Conservation (phyloP, 202 grass and related monocot genomes). For the Dendrocalamus latiflorus region DNA sequence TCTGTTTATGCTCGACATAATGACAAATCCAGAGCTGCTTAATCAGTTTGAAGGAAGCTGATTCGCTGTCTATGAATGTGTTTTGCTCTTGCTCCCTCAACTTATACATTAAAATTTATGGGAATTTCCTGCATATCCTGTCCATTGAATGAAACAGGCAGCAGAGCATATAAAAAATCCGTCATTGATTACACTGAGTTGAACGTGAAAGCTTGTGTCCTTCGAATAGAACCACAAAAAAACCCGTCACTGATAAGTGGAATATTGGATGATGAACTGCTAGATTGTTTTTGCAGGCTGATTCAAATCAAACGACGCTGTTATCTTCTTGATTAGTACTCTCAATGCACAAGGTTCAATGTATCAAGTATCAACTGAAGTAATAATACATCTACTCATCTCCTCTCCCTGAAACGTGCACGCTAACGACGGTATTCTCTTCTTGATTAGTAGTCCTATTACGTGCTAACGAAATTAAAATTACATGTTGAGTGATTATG, state of each 20-base stretch:
- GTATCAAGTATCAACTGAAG: constrained; percentile 9
- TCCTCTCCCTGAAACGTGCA: background rate
- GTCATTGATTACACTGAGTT: background rate
- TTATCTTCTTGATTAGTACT: background rate
- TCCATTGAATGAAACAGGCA: background rate
- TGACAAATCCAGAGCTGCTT: background rate
- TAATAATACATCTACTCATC: background rate
- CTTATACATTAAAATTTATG: background rate
- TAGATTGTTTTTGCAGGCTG: background rate
- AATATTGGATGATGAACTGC: background rate
- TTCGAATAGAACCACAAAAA: background rate
- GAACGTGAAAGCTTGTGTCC: background rate
- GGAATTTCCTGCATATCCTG: background rate
- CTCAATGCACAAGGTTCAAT: background rate
- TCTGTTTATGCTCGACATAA: background rate
- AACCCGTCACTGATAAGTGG: background rate
- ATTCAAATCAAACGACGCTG: background rate
- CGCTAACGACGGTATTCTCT: background rate
- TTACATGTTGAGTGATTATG: background rate
- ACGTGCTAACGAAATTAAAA: background rate
- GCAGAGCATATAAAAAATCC: background rate
- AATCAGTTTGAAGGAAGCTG: background rate
- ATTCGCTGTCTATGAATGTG: background rate
- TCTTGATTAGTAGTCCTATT: background rate
- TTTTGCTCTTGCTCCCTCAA: background rate